These are phyloP conservation scores for Yarrowia bubula DNA, from an alignment of 805 yeast species.

Conservation along the genomic window DNA sequence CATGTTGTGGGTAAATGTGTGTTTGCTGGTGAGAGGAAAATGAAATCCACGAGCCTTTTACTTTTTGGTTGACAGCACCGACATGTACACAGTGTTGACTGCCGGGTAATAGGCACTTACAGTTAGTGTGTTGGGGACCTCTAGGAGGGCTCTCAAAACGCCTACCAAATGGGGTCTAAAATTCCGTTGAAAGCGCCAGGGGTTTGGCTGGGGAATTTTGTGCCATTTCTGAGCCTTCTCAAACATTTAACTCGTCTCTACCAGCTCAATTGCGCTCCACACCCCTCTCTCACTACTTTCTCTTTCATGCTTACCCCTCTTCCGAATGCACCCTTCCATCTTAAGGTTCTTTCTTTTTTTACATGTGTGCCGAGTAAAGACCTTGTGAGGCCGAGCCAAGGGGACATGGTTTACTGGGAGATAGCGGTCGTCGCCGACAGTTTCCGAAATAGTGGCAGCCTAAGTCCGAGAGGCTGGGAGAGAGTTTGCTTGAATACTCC, in stretches of 20 bases:
- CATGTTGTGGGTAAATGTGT: constrained; percentile 13
- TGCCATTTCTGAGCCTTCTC: neutral
- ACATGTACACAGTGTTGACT: constrained; percentile 23
- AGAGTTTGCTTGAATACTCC: too few species aligned
- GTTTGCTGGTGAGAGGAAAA: constrained; percentile 24
- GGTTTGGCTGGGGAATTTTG: too few species aligned
- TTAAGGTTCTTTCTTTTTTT: constrained; percentile 5
- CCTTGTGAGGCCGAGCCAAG: constrained; percentile 23
- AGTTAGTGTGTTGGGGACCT: constrained; percentile 8
- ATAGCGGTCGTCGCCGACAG: constrained; percentile 18
- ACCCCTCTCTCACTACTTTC: neutral
- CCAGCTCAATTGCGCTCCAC: neutral
- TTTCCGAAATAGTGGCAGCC: neutral
- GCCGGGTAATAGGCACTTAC: constrained; percentile 6
- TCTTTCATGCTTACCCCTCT: constrained; percentile 23
- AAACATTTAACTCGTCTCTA: neutral
- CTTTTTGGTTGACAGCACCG: constrained; percentile 21
- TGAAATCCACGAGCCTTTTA: constrained; percentile 24
- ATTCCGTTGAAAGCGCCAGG: neutral
- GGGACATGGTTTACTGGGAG: constrained; percentile 16
- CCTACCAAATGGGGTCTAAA: neutral
- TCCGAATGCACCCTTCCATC: constrained; percentile 5
- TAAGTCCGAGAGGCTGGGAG: neutral
- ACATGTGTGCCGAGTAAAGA: constrained; percentile 20
- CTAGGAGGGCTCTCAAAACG: neutral